Base-by-base conservation (phyloP, 129 eudicot genomes). In the Flaveria ramosissima region DNA sequence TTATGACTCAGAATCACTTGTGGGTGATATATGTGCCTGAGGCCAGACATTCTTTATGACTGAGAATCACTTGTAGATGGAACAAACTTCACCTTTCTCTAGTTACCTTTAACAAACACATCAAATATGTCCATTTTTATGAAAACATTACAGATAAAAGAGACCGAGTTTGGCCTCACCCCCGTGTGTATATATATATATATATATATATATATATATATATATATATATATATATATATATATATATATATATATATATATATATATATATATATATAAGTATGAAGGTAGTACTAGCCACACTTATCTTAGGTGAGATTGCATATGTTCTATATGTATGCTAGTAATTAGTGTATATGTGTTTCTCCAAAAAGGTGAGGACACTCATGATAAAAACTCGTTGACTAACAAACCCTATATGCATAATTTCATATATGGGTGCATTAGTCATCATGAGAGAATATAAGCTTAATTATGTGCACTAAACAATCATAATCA, bases 391-490 rank as follows among this genome's bases (percentile, higher is more conserved):
- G n/a, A 68, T 42, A 17, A 45, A 12, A 43, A 61, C 30, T 8
- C 27, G 79, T 64, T 64, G 80, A 76, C 72, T 64, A 76, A 66
- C 2, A 4, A 63, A 47, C 70, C 39, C 2, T 53, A 72, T 32
- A 17, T 53, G 45, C 27, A 36, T 36, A 36, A 36, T 36, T 5
- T 1, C 41, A 32, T 72, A 71, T 26, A 53, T 52, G 11, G 16
- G 66, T 36, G 51, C 67, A 53, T 12, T 55, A 32, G 76, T 17
- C 36, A 72, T 39, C 65, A 72, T 72, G 61, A 64, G 64, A 19
- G 80, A 76, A 48, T 76, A 43, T 19, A 53, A 56, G 23, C 78
- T 74, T 57, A 45, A 26, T 42, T 62, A 64, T 70, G 60, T 74
- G 70, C 72, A 26, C 72, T 43, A 79, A 74, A 68, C 48, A 19